Conservation (phyloP, 768 basidiomycete species). For the Lyophyllum shimeji region DNA sequence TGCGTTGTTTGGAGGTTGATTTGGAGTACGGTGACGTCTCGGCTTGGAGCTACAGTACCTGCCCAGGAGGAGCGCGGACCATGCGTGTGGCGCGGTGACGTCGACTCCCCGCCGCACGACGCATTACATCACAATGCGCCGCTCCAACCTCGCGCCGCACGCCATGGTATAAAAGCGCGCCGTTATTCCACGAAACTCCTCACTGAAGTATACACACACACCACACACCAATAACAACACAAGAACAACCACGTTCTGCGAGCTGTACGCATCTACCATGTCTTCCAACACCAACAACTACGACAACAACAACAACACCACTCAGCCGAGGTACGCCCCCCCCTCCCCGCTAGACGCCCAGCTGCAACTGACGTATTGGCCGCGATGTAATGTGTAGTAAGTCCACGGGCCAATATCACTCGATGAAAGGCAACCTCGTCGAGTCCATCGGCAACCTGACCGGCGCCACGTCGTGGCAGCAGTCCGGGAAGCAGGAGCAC, state of each 20-base stretch:
- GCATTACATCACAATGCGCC: neutral
- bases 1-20: too few species aligned
- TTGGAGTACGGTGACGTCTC: neutral
- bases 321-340: neutral
- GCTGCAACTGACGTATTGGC: neutral
- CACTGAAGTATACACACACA: too few species aligned
- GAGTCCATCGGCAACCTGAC: conserved; percentile 43
- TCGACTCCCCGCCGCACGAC: neutral
- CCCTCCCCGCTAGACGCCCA: too few species aligned
- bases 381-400: conserved; percentile 28
- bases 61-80: neutral
- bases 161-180: neutral
- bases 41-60: neutral
- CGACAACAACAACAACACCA: neutral
- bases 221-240: too few species aligned
- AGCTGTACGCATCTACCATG: neutral
- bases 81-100: neutral
- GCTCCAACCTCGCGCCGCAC: neutral
- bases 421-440: conserved; percentile 38
- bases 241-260: neutral
- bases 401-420: conserved; percentile 42
- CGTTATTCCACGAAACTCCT: too few species aligned
- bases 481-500: conserved; percentile 52
- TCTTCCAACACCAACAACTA: neutral
- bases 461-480: conserved; percentile 42